These are phyloP conservation scores for Geranium incanum DNA, from an alignment of 441 rosid species.

Conservation along the genomic window DNA sequence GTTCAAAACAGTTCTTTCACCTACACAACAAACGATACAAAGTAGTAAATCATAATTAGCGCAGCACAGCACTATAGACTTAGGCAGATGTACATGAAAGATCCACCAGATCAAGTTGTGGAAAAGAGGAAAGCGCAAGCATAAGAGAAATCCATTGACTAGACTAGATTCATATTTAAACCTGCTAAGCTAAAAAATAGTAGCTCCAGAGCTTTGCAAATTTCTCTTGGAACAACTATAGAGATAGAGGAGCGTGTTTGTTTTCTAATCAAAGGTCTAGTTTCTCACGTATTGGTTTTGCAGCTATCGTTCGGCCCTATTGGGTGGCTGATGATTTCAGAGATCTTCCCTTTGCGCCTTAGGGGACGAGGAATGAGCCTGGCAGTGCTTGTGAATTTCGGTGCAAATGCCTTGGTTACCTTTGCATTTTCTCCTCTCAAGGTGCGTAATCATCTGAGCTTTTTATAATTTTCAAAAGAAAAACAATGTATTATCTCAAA, in stretches of 20 bases:
- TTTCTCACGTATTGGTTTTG: slow-evolving; percentile 27
- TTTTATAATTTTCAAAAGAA: not conserved
- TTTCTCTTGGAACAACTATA: not conserved
- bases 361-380: slow-evolving; percentile 84
- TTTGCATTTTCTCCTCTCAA: slow-evolving; percentile 84
- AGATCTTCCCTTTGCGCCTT: slow-evolving; percentile 71
- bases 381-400: slow-evolving; percentile 93
- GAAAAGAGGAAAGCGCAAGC: too few species aligned
- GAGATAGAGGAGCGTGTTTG: not conserved
- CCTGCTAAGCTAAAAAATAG: not conserved
- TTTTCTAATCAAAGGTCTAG: slow-evolving; percentile 3
- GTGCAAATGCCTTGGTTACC: slow-evolving; percentile 86
- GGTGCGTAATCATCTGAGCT: slow-evolving; percentile 33
- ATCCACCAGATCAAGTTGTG: not conserved
- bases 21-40: not conserved
- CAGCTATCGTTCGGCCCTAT: slow-evolving; percentile 98
- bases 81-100: not conserved
- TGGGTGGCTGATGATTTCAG: slow-evolving; percentile 98
- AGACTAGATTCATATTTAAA: not conserved
- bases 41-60: not conserved
- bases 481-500: not conserved
- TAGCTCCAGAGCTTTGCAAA: not conserved
- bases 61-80: not conserved
- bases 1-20: not conserved
- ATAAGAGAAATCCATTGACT: too few species aligned